Conservation (phyloP, 345 rosid species). For the Brassica carinata region DNA sequence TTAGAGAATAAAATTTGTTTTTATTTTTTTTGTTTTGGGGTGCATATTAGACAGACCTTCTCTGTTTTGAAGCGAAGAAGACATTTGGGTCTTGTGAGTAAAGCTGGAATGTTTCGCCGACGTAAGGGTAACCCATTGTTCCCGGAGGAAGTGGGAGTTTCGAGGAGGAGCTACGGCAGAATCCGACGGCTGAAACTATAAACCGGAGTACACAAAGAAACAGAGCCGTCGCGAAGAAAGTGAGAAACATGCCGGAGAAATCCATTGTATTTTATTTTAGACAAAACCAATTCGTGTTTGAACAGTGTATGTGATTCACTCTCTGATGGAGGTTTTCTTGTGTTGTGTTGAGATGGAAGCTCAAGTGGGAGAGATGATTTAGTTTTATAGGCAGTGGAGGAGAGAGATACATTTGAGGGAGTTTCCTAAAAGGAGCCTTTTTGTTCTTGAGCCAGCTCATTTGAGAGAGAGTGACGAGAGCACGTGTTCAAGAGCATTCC, state of each 20-base stretch:
- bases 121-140: slow-evolving; percentile 77
- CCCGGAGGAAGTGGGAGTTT: slow-evolving; percentile 85
- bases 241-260: slow-evolving; percentile 37
- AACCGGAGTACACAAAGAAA: slow-evolving; percentile 43
- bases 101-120: slow-evolving; percentile 87
- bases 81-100: slow-evolving; percentile 89
- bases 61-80: slow-evolving; percentile 72
- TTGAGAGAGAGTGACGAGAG: slow-evolving; percentile 36
- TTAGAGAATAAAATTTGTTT: neutral
- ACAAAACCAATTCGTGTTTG: neutral
- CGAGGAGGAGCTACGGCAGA: slow-evolving; percentile 30
- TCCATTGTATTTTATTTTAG: slow-evolving; percentile 42
- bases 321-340: slow-evolving; percentile 11
- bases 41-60: slow-evolving; percentile 50
- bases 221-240: slow-evolving; percentile 35
- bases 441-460: slow-evolving; percentile 33
- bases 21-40: neutral
- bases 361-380: slow-evolving; percentile 28
- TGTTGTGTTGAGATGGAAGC: slow-evolving; percentile 23
- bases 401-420: slow-evolving; percentile 24
- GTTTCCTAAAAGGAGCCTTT: slow-evolving; percentile 37
- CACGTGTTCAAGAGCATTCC: slow-evolving; percentile 46
- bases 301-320: neutral
- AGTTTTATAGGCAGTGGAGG: slow-evolving; percentile 40
- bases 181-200: slow-evolving; percentile 18